Base-by-base conservation (phyloP, 257 asterid genomes). In the Dorcoceras hygrometricum region DNA sequence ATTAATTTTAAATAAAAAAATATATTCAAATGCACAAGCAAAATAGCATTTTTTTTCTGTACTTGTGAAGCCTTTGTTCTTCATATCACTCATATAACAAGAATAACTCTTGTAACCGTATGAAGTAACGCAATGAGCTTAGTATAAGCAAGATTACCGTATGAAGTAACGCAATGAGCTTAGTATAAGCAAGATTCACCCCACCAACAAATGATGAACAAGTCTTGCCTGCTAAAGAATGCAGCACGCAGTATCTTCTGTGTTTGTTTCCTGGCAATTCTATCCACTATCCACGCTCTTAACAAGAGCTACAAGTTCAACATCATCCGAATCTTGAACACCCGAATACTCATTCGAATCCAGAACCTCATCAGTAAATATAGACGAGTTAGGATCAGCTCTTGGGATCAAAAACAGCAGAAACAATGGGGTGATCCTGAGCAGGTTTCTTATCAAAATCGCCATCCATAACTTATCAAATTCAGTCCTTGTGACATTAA, bases 271-370 rank as follows among this genome's bases (percentile, higher is more conserved):
- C 53, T 29, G 9, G 57, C 29, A 67, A 6, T 23, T 55, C 86
- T 83, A 83, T 72, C 79, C 80, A 51, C 31, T 65, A 34, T 85
- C 87, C 23, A 34, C 72, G 14, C 66, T 73, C 62, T 71, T 58
- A 18, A 91, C 89, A 28, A 89, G 96, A 5, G 96, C 75, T 19
- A 84, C 90, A 50, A 91, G 95, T 83, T 91, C 98, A 18, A 89
- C 70, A 24, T 87, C 73, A n/a, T 85, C 83, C 3, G 79, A 22
- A 14, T 23, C 81, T n/a, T 67, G 63, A 48, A 67, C 53, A 62
- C 80, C 91, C 25, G 3, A 53, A 29, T 24, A 79, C 61, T 77
- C 89, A 46, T 80, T 79, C 4, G 72, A 73, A 55, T 46, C 20
- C 73, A 63, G 1, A 59, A 62, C 68, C 22, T 86, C 89, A 8